Percentiles rank a stretch among this genome's conserved stretches.
phyloP scores from a whole-genome alignment of 768 basidiomycete species.

The Melanogaster broomeanus region DNA sequence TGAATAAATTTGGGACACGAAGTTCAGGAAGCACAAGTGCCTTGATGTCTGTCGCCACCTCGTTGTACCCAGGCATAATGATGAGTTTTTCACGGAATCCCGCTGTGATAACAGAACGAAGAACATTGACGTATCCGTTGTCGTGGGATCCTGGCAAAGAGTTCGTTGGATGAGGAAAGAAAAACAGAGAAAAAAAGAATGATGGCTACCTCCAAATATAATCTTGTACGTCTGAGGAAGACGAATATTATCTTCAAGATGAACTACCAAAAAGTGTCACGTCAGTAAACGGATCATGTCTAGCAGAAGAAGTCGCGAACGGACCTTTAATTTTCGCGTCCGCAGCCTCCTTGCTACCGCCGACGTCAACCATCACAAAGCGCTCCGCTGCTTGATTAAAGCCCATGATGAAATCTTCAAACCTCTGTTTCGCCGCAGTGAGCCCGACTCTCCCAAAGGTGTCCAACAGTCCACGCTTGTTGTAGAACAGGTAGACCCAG shows the following conservation, averaged over 20 bases:
- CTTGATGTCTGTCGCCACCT: slow-evolving; percentile 59
- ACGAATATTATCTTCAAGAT: slow-evolving; percentile 43
- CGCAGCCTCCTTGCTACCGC: slow-evolving; percentile 70
- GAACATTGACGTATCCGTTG: slow-evolving; percentile 65
- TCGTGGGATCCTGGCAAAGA: slow-evolving; percentile 61
- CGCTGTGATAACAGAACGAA: slow-evolving; percentile 64
- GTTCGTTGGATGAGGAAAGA: slow-evolving; percentile 4
- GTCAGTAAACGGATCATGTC: slow-evolving; percentile 7
- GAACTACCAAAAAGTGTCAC: slow-evolving; percentile 28
- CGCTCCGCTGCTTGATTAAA: slow-evolving; percentile 71
- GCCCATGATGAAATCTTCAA: slow-evolving; percentile 67
- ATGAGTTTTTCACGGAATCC: slow-evolving; percentile 66
- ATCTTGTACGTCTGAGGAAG: slow-evolving; percentile 66
- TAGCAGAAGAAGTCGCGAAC: slow-evolving; percentile 2
- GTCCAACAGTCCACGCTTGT: slow-evolving; percentile 60
- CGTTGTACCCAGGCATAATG: slow-evolving; percentile 61
- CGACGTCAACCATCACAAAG: slow-evolving; percentile 72
- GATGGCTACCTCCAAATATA: slow-evolving; percentile 59
- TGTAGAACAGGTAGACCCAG: slow-evolving; percentile 63
- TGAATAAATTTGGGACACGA: slow-evolving; percentile 59
- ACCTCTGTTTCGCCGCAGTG: slow-evolving; percentile 39
- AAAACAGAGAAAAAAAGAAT: not conserved
- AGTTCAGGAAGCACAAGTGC: slow-evolving; percentile 57
- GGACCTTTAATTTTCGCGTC: slow-evolving; percentile 77
- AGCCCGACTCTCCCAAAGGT: slow-evolving; percentile 41